Percentiles rank a stretch among this genome's conserved stretches.
Conservation (phyloP, 352 stramenopile genomes). For the Phytophthora litchii region DNA sequence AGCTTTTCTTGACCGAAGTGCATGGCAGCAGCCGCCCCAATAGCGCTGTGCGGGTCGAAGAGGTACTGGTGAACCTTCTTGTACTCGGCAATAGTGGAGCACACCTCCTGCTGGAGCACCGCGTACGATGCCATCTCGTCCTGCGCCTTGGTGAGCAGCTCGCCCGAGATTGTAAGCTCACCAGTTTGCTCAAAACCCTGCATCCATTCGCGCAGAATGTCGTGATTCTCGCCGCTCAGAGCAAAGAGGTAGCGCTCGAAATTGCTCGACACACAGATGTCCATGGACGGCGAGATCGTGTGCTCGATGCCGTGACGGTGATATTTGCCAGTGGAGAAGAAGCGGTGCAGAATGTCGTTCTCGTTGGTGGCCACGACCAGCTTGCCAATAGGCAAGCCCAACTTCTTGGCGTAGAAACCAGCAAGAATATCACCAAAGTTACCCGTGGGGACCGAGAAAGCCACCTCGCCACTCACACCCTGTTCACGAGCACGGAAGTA, state of each 20-base stretch:
- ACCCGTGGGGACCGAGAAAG: slow-evolving; percentile 97
- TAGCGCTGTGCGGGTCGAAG: slow-evolving; percentile 97
- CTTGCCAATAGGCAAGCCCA: slow-evolving; percentile 94
- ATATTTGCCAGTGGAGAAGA: slow-evolving; percentile 98
- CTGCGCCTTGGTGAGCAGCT: slow-evolving; percentile 91
- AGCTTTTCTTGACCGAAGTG: slow-evolving; percentile 68
- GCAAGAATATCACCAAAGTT: slow-evolving; percentile 99
- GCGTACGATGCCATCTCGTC: slow-evolving; percentile 94
- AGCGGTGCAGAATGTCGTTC: slow-evolving; percentile 99
- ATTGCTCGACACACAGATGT: slow-evolving; percentile 99
- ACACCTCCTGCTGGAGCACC: slow-evolving; percentile 87
- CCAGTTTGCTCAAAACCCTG: slow-evolving; percentile 94
- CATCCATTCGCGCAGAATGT: slow-evolving; percentile 94
- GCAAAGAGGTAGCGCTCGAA: slow-evolving; percentile 99
- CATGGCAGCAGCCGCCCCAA: slow-evolving; percentile 93
- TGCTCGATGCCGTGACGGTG: slow-evolving; percentile 92
- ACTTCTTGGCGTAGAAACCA: slow-evolving; percentile 96
- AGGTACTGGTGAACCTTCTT: slow-evolving; percentile 94
- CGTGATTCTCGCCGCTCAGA: slow-evolving; percentile 93
- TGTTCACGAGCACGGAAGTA: slow-evolving; percentile 91
- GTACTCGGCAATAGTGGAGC: slow-evolving; percentile 93
- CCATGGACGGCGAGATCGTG: slow-evolving; percentile 98
- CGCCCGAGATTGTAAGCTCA: slow-evolving; percentile 92
- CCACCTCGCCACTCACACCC: slow-evolving; percentile 72
- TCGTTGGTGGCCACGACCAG: slow-evolving; percentile 99